A percentile compares a stretch with the other conserved stretches of the same genome.
Evolutionary conservation across 352 stramenopile genomes (phyloP).

Genomic region (Globisporangium barbulae): DNA sequence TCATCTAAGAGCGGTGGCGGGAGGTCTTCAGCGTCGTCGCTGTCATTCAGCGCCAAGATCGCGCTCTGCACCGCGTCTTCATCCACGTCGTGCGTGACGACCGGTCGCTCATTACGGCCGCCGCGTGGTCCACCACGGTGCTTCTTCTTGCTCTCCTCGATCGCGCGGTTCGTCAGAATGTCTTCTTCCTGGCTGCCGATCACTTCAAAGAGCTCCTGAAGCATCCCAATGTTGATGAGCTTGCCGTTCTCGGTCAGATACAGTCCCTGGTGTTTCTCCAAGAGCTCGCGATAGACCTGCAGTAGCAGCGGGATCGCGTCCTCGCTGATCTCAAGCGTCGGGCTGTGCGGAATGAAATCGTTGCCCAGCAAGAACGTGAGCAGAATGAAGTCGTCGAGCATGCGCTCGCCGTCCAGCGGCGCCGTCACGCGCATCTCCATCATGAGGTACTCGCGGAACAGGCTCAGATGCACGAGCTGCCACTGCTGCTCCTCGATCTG

Average conservation of each 20-base stretch:
- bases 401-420: slow-evolving; percentile 84
- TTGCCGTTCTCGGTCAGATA: slow-evolving; percentile 93
- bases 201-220: slow-evolving; percentile 91
- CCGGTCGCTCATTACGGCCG: slow-evolving; percentile 19
- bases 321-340: slow-evolving; percentile 98
- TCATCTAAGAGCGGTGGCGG: slow-evolving; percentile 30
- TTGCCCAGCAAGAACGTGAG: slow-evolving; percentile 99
- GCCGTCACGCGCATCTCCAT: slow-evolving; percentile 91
- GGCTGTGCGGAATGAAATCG: slow-evolving; percentile 99
- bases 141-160: slow-evolving; percentile 51
- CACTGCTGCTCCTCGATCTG: slow-evolving; percentile 96
- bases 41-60: slow-evolving; percentile 34
- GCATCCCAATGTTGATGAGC: slow-evolving; percentile 85
- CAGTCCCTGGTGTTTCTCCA: slow-evolving; percentile 77
- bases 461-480: slow-evolving; percentile 95
- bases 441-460: slow-evolving; percentile 97
- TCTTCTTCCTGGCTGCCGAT: slow-evolving; percentile 95
- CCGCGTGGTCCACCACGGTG: slow-evolving; percentile 19
- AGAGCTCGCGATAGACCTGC: slow-evolving; percentile 89
- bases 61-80: slow-evolving; percentile 46
- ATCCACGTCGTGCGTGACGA: slow-evolving; percentile 41
- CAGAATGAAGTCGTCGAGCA: slow-evolving; percentile 99
- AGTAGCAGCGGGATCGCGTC: slow-evolving; percentile 95
- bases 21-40: slow-evolving; percentile 19
- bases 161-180: slow-evolving; percentile 83